A percentile compares a stretch with the other conserved stretches of the same genome.
These are phyloP conservation scores for Hanseniaspora uvarum DNA, from an alignment of 1,139 yeast species.

Conservation along the genomic window DNA sequence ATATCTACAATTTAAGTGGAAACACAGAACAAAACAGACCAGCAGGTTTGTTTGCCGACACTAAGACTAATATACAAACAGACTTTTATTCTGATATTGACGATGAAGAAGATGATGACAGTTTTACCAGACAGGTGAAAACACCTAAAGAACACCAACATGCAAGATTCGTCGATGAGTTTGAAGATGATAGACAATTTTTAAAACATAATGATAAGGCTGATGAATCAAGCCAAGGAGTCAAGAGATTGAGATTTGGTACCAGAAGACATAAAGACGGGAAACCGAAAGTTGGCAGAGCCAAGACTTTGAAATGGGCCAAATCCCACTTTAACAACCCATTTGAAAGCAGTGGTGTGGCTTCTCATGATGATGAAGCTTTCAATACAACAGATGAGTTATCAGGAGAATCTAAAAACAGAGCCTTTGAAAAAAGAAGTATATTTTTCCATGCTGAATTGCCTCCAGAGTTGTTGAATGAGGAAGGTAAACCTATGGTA, in stretches of 20 bases:
- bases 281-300: slow-evolving; percentile 42
- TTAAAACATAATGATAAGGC: neutral
- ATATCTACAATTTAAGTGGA: slow-evolving; percentile 10
- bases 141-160: slow-evolving; percentile 17
- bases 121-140: slow-evolving; percentile 9
- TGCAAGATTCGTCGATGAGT: slow-evolving; percentile 18
- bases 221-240: slow-evolving; percentile 27
- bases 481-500: slow-evolving; percentile 48
- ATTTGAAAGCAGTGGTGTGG: slow-evolving; percentile 20
- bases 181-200: slow-evolving; percentile 16
- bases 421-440: slow-evolving; percentile 36
- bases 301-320: slow-evolving; percentile 36
- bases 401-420: slow-evolving; percentile 24
- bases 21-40: slow-evolving; percentile 9
- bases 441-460: slow-evolving; percentile 60
- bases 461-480: slow-evolving; percentile 54
- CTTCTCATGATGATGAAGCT: slow-evolving; percentile 18
- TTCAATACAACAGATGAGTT: slow-evolving; percentile 16
- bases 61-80: neutral
- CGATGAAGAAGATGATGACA: slow-evolving; percentile 13
- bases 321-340: slow-evolving; percentile 29
- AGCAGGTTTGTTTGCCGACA: neutral
- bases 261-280: slow-evolving; percentile 73
- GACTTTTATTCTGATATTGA: slow-evolving; percentile 8
- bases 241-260: slow-evolving; percentile 83